A percentile compares a stretch with the other conserved stretches of the same genome.
Evolutionary conservation across 768 basidiomycete genomes (phyloP).

Genomic region (Tremella fuciformis): DNA sequence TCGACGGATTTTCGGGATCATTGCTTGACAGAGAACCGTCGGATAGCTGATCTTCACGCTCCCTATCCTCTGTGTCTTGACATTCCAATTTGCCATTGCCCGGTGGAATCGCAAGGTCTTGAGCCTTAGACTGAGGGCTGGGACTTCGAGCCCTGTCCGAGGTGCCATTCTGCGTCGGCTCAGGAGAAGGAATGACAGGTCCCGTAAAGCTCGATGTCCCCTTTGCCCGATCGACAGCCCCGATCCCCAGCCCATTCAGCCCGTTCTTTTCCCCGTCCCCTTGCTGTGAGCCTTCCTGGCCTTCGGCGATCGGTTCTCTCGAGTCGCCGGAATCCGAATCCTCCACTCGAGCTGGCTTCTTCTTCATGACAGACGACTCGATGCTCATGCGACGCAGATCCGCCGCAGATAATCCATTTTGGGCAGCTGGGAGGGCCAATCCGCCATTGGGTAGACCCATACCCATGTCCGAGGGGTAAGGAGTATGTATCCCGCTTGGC

Average conservation of each 20-base stretch:
- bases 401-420: slow-evolving; percentile 2
- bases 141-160: background rate
- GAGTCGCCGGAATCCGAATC: background rate
- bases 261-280: background rate
- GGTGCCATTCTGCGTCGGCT: background rate
- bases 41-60: no score
- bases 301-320: background rate
- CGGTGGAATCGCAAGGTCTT: no score
- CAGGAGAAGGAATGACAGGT: background rate
- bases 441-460: slow-evolving; percentile 11
- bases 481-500: slow-evolving; percentile 3
- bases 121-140: no score
- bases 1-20: background rate
- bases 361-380: slow-evolving; percentile 20
- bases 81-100: no score
- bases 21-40: background rate
- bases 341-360: slow-evolving; percentile 11
- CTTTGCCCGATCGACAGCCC: slow-evolving; percentile 7
- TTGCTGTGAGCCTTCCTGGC: background rate
- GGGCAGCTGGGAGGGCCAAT: background rate
- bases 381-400: slow-evolving; percentile 24
- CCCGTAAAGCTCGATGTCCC: slow-evolving; percentile 5
- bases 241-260: slow-evolving; percentile 15
- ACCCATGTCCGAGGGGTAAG: slow-evolving; percentile 22
- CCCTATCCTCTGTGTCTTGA: no score